A percentile compares a stretch with the other conserved stretches of the same genome.
Evolutionary conservation across 176 grass and related monocot genomes (phyloP).

Genomic region (Bothriochloa decipiens): DNA sequence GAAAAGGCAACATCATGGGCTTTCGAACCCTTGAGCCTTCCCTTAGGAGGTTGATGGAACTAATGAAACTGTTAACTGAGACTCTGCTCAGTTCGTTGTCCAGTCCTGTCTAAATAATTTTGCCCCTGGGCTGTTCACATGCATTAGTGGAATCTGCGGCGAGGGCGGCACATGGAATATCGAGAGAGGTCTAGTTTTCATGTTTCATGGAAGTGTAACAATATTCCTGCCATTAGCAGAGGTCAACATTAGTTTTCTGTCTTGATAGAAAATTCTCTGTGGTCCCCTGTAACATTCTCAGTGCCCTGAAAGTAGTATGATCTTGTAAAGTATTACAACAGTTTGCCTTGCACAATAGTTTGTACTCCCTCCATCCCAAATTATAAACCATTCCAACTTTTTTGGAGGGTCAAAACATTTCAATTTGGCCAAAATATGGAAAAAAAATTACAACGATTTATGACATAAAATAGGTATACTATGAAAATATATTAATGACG

Average conservation of each 20-base stretch:
- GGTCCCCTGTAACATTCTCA: neutral
- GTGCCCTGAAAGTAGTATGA: neutral
- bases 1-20: neutral
- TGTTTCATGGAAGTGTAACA: constrained; percentile 1
- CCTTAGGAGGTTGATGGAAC: neutral
- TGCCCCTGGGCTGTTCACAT: neutral
- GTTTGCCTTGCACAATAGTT: neutral
- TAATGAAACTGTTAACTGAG: neutral
- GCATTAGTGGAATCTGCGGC: neutral
- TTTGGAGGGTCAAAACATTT: too few species aligned
- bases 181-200: neutral
- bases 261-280: constrained; percentile 2
- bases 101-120: neutral
- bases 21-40: neutral
- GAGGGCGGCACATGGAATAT: neutral
- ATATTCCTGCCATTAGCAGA: neutral
- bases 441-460: too few species aligned
- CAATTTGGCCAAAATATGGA: too few species aligned
- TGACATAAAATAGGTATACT: too few species aligned
- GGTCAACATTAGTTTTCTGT: constrained; percentile 21
- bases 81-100: neutral
- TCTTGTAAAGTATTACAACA: constrained; percentile 11
- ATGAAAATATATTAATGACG: too few species aligned
- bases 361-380: neutral
- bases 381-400: too few species aligned